These are phyloP conservation scores for Zizania latifolia DNA, from an alignment of 176 grass and related monocot species.

Conservation along the genomic window DNA sequence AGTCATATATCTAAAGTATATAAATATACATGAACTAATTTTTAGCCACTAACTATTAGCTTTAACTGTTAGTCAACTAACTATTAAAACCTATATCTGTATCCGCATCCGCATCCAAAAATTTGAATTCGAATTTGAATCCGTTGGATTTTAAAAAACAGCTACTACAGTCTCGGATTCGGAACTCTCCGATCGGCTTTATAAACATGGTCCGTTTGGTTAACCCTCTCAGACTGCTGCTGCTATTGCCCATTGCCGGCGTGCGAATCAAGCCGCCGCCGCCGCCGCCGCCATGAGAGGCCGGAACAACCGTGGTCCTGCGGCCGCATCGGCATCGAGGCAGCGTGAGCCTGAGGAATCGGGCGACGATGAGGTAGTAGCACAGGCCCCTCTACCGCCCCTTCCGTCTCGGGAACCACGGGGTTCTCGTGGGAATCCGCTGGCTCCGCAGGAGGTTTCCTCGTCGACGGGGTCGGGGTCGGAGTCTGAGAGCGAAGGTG, in stretches of 20 bases:
- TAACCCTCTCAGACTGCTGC: slow-evolving; percentile 4
- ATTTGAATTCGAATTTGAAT: no score
- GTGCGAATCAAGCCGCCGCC: no score
- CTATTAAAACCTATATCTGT: no score
- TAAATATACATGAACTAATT: no score
- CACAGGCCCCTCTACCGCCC: not conserved
- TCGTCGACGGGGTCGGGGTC: slow-evolving; percentile 19
- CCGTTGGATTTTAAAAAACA: no score
- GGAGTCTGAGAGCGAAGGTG: slow-evolving; percentile 30
- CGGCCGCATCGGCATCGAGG: not conserved
- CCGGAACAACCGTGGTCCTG: not conserved
- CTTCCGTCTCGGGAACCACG: not conserved
- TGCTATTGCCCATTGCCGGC: no score
- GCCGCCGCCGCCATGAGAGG: slow-evolving; percentile 40
- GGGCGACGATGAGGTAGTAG: slow-evolving; percentile 27
- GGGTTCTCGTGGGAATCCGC: not conserved
- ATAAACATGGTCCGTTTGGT: not conserved
- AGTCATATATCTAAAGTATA: no score
- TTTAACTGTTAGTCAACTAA: no score
- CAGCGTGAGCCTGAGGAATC: not conserved
- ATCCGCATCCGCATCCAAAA: no score
- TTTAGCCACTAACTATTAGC: no score
- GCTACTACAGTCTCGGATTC: no score
- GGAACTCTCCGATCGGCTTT: no score
- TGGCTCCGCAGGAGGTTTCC: slow-evolving; percentile 21